Evolutionary conservation across 2,329 filamentous ascomycete species (phyloP).

Genomic region (Penicillium sp.): DNA sequence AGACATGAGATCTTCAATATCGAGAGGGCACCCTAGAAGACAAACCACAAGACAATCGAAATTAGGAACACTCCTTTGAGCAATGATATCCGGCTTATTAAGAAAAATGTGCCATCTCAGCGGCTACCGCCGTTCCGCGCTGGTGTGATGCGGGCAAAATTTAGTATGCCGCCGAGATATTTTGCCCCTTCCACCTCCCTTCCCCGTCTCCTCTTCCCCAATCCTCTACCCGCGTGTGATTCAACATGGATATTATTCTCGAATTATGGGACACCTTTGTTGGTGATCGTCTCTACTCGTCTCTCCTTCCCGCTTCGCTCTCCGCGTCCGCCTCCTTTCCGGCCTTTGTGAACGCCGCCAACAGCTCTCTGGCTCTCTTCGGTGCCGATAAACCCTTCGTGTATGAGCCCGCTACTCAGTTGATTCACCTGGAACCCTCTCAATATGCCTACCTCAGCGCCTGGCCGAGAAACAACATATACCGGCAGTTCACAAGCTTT

Average conservation of each 20-base stretch:
- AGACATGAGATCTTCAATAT: background rate
- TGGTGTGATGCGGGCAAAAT: conserved; percentile 31
- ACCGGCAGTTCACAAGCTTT: conserved; percentile 70
- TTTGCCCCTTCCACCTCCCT: conserved; percentile 8
- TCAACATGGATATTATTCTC: conserved; percentile 82
- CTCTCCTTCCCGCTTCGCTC: conserved; percentile 60
- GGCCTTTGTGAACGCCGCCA: conserved; percentile 53
- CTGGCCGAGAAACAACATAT: conserved; percentile 73
- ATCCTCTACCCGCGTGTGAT: conserved; percentile 1
- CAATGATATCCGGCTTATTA: background rate
- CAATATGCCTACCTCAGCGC: conserved; percentile 76
- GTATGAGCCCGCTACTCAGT: conserved; percentile 70
- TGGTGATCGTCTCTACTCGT: conserved; percentile 76
- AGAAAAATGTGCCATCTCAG: background rate
- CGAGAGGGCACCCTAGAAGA: background rate
- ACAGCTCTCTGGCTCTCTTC: conserved; percentile 56
- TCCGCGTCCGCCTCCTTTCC: conserved; percentile 55
- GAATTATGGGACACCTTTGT: conserved; percentile 79
- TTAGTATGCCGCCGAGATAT: conserved; percentile 18
- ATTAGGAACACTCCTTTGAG: background rate
- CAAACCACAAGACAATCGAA: too few relatives aligned
- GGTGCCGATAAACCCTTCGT: conserved; percentile 45
- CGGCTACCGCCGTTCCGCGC: conserved; percentile 32
- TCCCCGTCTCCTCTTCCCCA: background rate
- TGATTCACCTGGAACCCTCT: conserved; percentile 67